Conservation (phyloP, 495 filamentous ascomycete species). For the Neurospora hispaniola region DNA sequence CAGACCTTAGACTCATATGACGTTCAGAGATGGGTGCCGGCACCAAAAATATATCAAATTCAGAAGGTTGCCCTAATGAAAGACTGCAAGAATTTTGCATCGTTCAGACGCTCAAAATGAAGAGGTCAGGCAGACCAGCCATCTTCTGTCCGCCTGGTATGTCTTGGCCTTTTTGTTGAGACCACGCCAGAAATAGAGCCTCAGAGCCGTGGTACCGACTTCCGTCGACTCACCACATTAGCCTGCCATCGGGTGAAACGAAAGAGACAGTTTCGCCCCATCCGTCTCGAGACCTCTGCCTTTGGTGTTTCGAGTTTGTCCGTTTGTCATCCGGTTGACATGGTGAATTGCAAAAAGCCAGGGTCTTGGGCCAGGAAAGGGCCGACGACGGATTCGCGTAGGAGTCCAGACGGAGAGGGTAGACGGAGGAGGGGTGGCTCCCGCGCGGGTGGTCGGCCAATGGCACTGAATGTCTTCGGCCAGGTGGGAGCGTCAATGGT, state of each 20-base stretch:
- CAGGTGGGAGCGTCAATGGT: not conserved
- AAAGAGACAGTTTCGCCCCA: not conserved
- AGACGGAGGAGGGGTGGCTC: not conserved
- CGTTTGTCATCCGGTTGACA: not conserved
- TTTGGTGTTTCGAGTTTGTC: not conserved
- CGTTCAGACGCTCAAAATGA: not conserved
- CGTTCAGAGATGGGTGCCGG: not conserved
- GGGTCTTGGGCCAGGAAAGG: not conserved
- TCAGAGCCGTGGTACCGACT: not conserved
- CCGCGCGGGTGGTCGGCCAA: not conserved
- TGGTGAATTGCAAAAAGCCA: not conserved
- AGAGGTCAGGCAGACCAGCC: not conserved
- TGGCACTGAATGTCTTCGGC: not conserved
- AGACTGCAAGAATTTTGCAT: not conserved
- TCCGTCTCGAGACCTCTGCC: not conserved
- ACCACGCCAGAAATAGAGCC: not conserved
- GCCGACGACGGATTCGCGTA: not conserved
- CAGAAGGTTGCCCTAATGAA: not conserved
- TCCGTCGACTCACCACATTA: not conserved
- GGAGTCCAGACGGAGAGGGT: not conserved
- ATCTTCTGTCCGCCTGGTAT: not conserved
- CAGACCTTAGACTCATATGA: not conserved
- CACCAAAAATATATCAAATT: not conserved
- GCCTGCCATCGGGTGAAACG: not conserved
- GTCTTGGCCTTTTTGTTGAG: not conserved